Conservation (phyloP, 164 flowering plant genomes). For the Piper longum region DNA sequence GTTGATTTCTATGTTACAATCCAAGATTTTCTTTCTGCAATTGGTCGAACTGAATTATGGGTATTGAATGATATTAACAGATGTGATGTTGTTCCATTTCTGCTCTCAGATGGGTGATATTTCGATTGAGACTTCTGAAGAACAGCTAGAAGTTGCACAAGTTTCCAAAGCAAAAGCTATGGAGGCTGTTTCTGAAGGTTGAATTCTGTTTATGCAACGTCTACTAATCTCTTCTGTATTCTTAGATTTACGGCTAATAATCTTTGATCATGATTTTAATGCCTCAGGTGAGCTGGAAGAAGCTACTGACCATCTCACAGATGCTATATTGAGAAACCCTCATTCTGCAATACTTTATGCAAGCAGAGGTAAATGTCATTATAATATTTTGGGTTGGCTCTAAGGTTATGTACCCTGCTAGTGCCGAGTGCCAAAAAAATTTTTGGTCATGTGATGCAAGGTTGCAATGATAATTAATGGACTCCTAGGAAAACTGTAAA, state of each 20-base stretch:
- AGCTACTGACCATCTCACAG: slow-evolving; percentile 62
- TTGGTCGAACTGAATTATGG: background rate
- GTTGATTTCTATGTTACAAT: slow-evolving; percentile 15
- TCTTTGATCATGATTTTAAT: slow-evolving; percentile 2
- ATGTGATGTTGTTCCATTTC: too few relatives aligned
- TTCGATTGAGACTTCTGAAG: slow-evolving; percentile 72
- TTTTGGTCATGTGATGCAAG: too few relatives aligned
- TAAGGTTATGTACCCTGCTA: background rate
- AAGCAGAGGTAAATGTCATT: slow-evolving; percentile 43
- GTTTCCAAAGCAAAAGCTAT: slow-evolving; percentile 54
- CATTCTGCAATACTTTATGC: slow-evolving; percentile 84
- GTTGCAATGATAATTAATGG: too few relatives aligned
- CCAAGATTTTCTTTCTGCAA: background rate
- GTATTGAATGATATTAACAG: too few relatives aligned
- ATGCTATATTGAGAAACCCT: slow-evolving; percentile 72
- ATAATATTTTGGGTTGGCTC: background rate
- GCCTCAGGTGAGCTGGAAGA: slow-evolving; percentile 58
- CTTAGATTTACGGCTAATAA: background rate
- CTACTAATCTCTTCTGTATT: background rate
- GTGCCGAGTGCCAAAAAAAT: background rate
- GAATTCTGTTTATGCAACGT: slow-evolving; percentile 1
- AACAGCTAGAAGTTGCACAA: slow-evolving; percentile 66
- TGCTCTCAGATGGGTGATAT: slow-evolving; percentile 73
- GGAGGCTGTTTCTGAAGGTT: slow-evolving; percentile 86
- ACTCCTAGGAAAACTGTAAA: too few relatives aligned